Evolutionary conservation across 2,329 filamentous ascomycete genomes (phyloP), one percentile per base, ranked within the genome.

Genomic region (Pseudocercospora musae): DNA sequence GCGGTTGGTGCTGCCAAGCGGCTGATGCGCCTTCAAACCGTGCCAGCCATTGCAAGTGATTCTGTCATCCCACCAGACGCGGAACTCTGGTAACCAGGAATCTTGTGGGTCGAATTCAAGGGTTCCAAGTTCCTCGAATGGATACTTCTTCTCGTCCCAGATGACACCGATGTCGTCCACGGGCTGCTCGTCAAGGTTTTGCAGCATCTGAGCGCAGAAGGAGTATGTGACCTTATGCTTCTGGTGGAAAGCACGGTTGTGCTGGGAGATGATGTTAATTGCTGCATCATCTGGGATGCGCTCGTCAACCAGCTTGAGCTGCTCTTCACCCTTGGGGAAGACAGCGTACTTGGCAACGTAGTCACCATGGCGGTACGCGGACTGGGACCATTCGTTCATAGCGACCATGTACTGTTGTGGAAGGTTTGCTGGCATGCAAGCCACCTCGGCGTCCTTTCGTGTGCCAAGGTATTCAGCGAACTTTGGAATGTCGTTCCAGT

Each of bases 11-110:
- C 72, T 75, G 1, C 77, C 76, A 1, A 78, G 70, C 4, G 75
- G 76, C 68, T 75, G 75, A 63, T 78, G 74, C 53, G 68, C 68
- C 66, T 75, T 76, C 18, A 78, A 59, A 0, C 76, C 76, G 64
- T 78, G 76, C 76, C 76, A 78, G 25, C 70, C 71, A 60, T 78
- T 77, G 62, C 73, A 71, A 3, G 75, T 78, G 29, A 78, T 77
- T 2, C 74, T 64, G 54, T 78, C 75, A 50, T 78, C 76, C 76
- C 76, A 78, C 75, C 74, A 78, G 0, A 73, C 72, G 33, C 76
- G 64, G 66, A 78, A 77, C 63, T 75, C 75, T 1, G 76, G 76
- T n/a, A 77, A 57, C 75, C 75, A 78, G 11, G 66, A 70, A 55
- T 78, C 77, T 66, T 78, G 76, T 8, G 74, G 74, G 50, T 76